phyloP scores from a whole-genome alignment of 2,329 filamentous ascomycete species.

The Sclerotiophoma versabilis region DNA sequence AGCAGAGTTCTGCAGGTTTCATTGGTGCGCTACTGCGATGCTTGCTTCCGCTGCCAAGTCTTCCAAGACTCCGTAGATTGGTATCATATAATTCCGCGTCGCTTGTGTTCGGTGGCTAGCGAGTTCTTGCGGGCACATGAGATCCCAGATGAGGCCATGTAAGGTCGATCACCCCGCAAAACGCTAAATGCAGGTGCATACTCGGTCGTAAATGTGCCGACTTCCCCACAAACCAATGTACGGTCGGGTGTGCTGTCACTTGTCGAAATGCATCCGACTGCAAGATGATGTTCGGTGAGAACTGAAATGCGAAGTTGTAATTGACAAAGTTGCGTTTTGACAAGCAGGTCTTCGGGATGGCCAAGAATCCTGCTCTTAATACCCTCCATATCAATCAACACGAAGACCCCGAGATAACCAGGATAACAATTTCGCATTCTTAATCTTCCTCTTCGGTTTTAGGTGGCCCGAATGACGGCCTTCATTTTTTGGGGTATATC shows the following conservation, averaged over 20 bases:
- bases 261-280: not conserved
- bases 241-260: not conserved
- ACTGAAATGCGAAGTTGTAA: too few relatives aligned
- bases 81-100: not conserved
- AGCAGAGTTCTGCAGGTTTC: not conserved
- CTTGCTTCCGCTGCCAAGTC: conserved; percentile 14
- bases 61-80: conserved; percentile 14
- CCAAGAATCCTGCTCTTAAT: too few relatives aligned
- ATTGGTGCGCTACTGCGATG: conserved; percentile 13
- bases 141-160: not conserved
- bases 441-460: too few relatives aligned
- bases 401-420: too few relatives aligned
- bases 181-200: not conserved
- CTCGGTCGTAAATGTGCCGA: conserved; percentile 12
- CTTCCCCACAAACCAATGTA: not conserved
- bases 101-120: not conserved
- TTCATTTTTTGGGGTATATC: too few relatives aligned
- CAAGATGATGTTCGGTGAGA: too few relatives aligned
- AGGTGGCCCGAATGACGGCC: too few relatives aligned
- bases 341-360: too few relatives aligned
- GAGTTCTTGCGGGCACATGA: not conserved
- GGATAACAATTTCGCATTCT: too few relatives aligned
- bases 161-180: conserved; percentile 17
- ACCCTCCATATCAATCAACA: too few relatives aligned
- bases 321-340: too few relatives aligned